Evolutionary conservation across 208 protist species (phyloP), one percentile per base, ranked within the genome.

Genomic region (Crithidia thermophila): DNA sequence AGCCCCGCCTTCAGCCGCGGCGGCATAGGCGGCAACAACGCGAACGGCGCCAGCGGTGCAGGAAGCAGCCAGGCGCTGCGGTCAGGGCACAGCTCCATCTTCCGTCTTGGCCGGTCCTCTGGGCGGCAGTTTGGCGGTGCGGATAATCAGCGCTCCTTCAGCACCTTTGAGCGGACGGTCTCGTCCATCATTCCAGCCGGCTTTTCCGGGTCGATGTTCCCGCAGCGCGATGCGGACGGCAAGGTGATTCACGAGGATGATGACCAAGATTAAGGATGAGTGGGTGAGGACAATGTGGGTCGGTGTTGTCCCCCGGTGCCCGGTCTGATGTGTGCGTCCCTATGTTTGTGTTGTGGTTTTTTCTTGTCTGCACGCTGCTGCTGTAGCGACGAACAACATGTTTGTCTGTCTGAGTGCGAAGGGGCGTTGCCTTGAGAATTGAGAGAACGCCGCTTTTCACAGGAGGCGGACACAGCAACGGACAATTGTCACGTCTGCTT

Each of bases 191-290:
- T 64, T 2, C 43, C 65, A 2, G 55, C 57, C 21, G 57, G 30
- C 5, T 64, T 72, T 37, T 58, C 47, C 0, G 46, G 66, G 18
- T 72, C 47, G n/a, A 64, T 65, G 45, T 49, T 64, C 6, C 16
- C 18, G 8, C 34, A 61, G 30, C 49, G 49, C 42, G 57, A 72
- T 18, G 18, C 37, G 4, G 31, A 55, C 28, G 39, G 56, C 9
- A 58, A 58, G 20, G n/a, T 65, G 4, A 39, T 64, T 21, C 25
- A 13, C 21, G 57, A 36, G 4, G 37, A 21, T 5, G 47, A 64
- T 23, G 30, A 57, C 33, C 8, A 25, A 49, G 20, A 25, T 30
- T 6, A 18, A 11, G n/a, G 52, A 5, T 10, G 52, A 21, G 40
- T n/a, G 10, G 10, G 6, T 46, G 4, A 4, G 10, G 6, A 21